A percentile compares a stretch with the other conserved stretches of the same genome.
phyloP scores from a whole-genome alignment of 257 asterid genomes.

The Striga asiatica region DNA sequence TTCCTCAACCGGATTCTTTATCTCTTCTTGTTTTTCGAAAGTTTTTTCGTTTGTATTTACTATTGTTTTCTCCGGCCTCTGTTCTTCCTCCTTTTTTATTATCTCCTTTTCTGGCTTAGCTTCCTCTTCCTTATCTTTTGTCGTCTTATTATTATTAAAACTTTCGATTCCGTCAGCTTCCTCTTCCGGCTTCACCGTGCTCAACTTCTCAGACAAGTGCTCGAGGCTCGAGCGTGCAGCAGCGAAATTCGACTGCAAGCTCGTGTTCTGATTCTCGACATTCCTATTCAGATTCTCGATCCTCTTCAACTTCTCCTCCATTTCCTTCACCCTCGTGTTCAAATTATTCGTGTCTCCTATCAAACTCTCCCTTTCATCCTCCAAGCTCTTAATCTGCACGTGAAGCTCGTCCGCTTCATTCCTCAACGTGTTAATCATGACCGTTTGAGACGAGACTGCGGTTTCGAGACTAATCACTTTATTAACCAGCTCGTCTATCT shows the following conservation, averaged over 20 bases:
- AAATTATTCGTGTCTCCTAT: constrained; percentile 22
- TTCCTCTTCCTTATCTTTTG: too few species aligned
- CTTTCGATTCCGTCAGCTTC: constrained; percentile 18
- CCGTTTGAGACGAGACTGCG: constrained; percentile 67
- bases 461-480: constrained; percentile 69
- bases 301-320: constrained; percentile 52
- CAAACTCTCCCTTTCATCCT: constrained; percentile 37
- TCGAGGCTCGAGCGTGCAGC: constrained; percentile 48
- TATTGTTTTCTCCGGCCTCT: too few species aligned
- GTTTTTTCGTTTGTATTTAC: too few species aligned
- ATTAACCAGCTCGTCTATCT: constrained; percentile 67
- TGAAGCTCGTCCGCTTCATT: constrained; percentile 60
- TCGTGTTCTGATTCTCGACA: constrained; percentile 44
- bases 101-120: constrained; percentile 8
- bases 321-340: constrained; percentile 36
- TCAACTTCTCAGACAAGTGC: constrained; percentile 48
- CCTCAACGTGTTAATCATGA: constrained; percentile 51
- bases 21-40: too few species aligned
- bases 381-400: constrained; percentile 37
- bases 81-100: too few species aligned
- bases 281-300: constrained; percentile 42
- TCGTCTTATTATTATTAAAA: too few species aligned
- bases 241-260: constrained; percentile 39
- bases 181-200: constrained; percentile 47
- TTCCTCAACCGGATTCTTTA: too few species aligned